Base-by-base conservation (phyloP, 257 asterid genomes). In the Penstemon eatonii region DNA sequence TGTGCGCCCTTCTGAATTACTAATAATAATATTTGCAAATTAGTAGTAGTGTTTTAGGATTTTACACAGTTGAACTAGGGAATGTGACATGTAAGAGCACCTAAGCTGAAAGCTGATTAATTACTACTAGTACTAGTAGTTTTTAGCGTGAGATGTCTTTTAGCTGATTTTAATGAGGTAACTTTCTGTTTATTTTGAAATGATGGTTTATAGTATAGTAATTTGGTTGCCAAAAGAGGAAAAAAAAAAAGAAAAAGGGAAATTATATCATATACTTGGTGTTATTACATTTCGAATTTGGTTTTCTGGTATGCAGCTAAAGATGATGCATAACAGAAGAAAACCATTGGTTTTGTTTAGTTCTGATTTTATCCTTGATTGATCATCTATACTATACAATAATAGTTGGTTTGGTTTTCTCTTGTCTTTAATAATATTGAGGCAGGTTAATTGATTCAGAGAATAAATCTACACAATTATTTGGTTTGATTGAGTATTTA, bases 1-100 rank as follows among this genome's bases (percentile, higher is more conserved):
- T 79, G 73, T 73, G 75, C 80, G 0, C 81, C 86, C 43, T 56
- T 77, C 10, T 78, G 68, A 56, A 65, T 67, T 43, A 15, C 18
- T 15, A 15, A 15, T 15, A 15, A 15, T 15, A 9, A 56, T 36
- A 55, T 42, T 52, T 54, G 19, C 42, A 33, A 12, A 7, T 6
- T 63, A 45, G 68, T 63, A 5, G 25, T 9, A 13, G 56, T 5
- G 52, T 33, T 63, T 10, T 67, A 59, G 65, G 10, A 18, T 67
- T 54, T 15, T 13, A 64, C 7, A 9, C 13, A 6, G 5, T 1
- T 10, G 8, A 51, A 39, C 6, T 10, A 15, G 1, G 37, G 25
- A 11, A 53, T 12, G 51, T 51, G 66, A 42, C 56, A 63, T 63
- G 64, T 38, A 54, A 71, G 54, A 71, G 64, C 68, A 36, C 6